Conservation (phyloP, 2,329 filamentous ascomycete species). For the Stemphylium beticola region DNA sequence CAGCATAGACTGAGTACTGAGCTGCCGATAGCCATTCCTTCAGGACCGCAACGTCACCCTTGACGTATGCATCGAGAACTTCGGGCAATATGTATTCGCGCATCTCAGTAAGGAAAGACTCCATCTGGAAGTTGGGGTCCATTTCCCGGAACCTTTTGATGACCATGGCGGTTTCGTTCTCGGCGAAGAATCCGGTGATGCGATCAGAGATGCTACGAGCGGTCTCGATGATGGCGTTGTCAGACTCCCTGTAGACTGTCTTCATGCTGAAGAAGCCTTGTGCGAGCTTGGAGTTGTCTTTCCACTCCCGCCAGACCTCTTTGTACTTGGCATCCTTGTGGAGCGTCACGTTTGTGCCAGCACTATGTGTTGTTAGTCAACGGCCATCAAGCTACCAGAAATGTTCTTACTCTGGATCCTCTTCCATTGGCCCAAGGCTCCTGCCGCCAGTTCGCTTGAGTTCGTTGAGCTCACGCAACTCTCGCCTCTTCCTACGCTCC, state of each 20-base stretch:
- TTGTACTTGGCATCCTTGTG: conserved; percentile 99
- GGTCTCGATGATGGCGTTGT: conserved; percentile 92
- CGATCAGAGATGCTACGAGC: conserved; percentile 93
- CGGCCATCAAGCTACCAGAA: background rate
- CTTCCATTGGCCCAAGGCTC: conserved; percentile 67
- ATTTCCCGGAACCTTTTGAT: conserved; percentile 98
- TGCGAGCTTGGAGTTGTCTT: conserved; percentile 85
- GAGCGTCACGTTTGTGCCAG: conserved; percentile 89
- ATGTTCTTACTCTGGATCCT: conserved; percentile 82
- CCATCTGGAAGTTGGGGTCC: conserved; percentile 92
- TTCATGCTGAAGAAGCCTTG: conserved; percentile 88
- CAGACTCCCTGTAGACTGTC: conserved; percentile 90
- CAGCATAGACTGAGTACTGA: conserved; percentile 95
- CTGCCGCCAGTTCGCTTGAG: conserved; percentile 57
- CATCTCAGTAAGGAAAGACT: conserved; percentile 93
- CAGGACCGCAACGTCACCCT: conserved; percentile 87
- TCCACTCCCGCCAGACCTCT: conserved; percentile 97
- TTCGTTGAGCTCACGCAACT: conserved; percentile 71
- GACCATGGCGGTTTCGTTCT: conserved; percentile 96
- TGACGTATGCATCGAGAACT: conserved; percentile 96
- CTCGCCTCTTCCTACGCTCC: conserved; percentile 81
- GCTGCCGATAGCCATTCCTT: conserved; percentile 96
- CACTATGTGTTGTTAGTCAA: conserved; percentile 60
- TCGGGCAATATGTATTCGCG: conserved; percentile 98
- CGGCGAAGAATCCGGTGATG: conserved; percentile 93